These are phyloP conservation scores for Testicularia cyperi DNA, from an alignment of 1,284 basidiomycete genomes.

Conservation along the genomic window DNA sequence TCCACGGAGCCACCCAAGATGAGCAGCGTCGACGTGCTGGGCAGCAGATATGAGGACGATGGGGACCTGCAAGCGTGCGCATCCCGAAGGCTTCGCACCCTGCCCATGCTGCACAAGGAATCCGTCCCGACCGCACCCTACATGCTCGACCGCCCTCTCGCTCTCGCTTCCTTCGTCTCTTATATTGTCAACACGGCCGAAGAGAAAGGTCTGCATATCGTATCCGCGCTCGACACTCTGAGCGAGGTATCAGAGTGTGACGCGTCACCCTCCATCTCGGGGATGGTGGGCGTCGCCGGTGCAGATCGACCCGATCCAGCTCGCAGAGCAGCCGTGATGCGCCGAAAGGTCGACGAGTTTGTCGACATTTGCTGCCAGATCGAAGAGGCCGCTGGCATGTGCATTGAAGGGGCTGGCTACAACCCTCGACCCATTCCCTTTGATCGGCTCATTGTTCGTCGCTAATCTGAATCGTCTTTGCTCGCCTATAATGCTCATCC, in stretches of 20 bases:
- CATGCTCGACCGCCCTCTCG: slow-evolving; percentile 41
- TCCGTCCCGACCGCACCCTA: slow-evolving; percentile 35
- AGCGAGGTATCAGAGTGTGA: background rate
- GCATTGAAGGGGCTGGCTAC: slow-evolving; percentile 44
- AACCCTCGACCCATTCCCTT: slow-evolving; percentile 34
- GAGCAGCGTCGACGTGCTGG: slow-evolving; percentile 9
- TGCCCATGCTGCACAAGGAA: slow-evolving; percentile 42
- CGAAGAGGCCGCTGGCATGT: slow-evolving; percentile 42
- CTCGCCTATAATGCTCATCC: too few relatives aligned
- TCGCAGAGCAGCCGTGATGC: slow-evolving; percentile 1
- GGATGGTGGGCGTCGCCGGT: background rate
- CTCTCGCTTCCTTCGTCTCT: slow-evolving; percentile 40
- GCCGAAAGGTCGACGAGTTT: slow-evolving; percentile 24
- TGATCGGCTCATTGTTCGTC: too few relatives aligned
- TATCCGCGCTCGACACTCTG: background rate
- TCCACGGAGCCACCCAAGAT: slow-evolving; percentile 40
- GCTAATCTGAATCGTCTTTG: too few relatives aligned
- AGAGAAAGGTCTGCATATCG: slow-evolving; percentile 1
- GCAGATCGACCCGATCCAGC: slow-evolving; percentile 1
- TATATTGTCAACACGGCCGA: slow-evolving; percentile 36
- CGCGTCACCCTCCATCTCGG: too few relatives aligned
- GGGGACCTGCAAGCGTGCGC: slow-evolving; percentile 27
- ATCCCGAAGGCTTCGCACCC: slow-evolving; percentile 3
- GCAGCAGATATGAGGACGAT: slow-evolving; percentile 37
- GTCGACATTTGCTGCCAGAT: slow-evolving; percentile 40